Evolutionary conservation across 1,284 basidiomycete genomes (phyloP).

Genomic region (Ceratobasidium papillatum): DNA sequence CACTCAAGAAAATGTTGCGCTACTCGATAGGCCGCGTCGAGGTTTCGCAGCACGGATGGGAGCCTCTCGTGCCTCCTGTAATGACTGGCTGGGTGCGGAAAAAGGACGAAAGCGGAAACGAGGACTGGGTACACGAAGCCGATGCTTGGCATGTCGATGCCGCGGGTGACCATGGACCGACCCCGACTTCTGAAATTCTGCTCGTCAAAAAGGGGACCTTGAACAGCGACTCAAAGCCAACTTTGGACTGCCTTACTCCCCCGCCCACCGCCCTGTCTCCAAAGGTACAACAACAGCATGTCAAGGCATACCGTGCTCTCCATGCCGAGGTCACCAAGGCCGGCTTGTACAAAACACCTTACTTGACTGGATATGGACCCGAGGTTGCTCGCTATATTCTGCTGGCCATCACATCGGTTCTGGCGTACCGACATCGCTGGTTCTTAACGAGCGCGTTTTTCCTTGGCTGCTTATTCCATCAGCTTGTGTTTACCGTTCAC

Average conservation of each 20-base stretch:
- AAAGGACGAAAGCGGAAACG: slow-evolving; percentile 55
- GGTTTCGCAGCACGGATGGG: slow-evolving; percentile 68
- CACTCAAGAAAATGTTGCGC: slow-evolving; percentile 69
- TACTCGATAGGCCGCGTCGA: slow-evolving; percentile 83
- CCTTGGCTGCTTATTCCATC: slow-evolving; percentile 93
- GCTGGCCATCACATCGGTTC: slow-evolving; percentile 67
- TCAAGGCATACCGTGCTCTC: slow-evolving; percentile 80
- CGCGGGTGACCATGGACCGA: slow-evolving; percentile 31
- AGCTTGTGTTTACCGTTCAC: slow-evolving; percentile 91
- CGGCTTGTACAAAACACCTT: slow-evolving; percentile 86
- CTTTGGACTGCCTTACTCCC: slow-evolving; percentile 59
- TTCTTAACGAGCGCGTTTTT: slow-evolving; percentile 76
- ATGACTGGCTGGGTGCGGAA: slow-evolving; percentile 81
- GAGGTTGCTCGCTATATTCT: slow-evolving; percentile 82
- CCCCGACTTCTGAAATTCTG: slow-evolving; percentile 65
- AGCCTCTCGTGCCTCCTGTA: slow-evolving; percentile 87
- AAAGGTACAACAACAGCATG: slow-evolving; percentile 73
- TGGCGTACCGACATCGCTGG: slow-evolving; percentile 72
- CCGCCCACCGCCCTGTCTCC: slow-evolving; percentile 63
- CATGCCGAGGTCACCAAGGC: slow-evolving; percentile 79
- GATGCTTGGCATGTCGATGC: slow-evolving; percentile 48
- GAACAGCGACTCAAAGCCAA: slow-evolving; percentile 52
- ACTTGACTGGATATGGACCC: slow-evolving; percentile 87
- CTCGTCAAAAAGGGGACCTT: slow-evolving; percentile 59
- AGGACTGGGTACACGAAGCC: slow-evolving; percentile 71